Evolutionary conservation across 2,329 filamentous ascomycete species (phyloP).

Genomic region (Trichoderma citrinoviride): DNA sequence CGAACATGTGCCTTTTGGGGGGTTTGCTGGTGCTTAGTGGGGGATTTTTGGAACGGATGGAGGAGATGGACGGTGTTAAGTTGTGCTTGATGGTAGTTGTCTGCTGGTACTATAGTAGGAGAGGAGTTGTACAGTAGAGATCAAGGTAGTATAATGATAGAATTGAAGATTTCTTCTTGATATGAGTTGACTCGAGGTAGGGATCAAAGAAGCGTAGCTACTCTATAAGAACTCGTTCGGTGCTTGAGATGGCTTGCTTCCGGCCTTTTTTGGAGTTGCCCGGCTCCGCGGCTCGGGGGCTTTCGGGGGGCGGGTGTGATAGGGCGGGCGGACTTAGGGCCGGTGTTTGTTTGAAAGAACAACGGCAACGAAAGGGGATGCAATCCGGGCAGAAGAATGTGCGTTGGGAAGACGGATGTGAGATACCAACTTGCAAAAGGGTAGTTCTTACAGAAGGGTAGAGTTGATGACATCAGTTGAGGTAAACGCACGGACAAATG

Average conservation of each 20-base stretch:
- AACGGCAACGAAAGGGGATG: too few relatives aligned
- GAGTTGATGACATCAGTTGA: too few relatives aligned
- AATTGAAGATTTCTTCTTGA: too few relatives aligned
- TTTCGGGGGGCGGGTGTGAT: slow-evolving; percentile 5
- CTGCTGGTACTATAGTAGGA: too few relatives aligned
- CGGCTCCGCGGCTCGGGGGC: slow-evolving; percentile 9
- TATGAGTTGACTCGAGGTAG: too few relatives aligned
- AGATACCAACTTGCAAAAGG: too few relatives aligned
- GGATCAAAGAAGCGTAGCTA: too few relatives aligned
- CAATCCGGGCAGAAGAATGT: too few relatives aligned
- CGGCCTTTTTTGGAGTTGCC: background rate
- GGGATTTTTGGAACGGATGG: background rate
- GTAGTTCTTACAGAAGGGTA: too few relatives aligned
- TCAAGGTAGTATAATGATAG: background rate
- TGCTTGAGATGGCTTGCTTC: background rate
- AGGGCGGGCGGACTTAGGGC: background rate
- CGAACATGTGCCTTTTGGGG: background rate
- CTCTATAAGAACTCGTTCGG: too few relatives aligned
- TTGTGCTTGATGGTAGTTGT: background rate
- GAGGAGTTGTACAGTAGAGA: background rate
- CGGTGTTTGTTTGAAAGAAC: background rate
- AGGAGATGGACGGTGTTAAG: background rate
- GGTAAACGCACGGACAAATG: too few relatives aligned
- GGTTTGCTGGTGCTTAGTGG: background rate
- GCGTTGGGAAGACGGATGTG: too few relatives aligned